Percentiles rank a stretch among this genome's conserved stretches.
These are phyloP conservation scores for Geotrichum fermentans DNA, from an alignment of 1,139 yeast species.

Conservation along the genomic window DNA sequence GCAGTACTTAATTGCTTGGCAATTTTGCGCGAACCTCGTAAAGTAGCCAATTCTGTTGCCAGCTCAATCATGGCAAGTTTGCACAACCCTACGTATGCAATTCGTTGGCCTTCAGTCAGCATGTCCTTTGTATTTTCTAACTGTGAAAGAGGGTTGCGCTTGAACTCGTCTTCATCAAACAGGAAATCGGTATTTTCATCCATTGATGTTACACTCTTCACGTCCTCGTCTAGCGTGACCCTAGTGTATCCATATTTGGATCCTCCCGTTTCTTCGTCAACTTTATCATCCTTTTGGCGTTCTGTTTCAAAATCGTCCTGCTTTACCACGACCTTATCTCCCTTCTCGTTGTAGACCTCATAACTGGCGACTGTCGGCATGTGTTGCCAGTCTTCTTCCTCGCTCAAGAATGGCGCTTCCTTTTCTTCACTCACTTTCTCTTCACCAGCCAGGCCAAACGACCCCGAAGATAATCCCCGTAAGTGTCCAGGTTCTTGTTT, in stretches of 20 bases:
- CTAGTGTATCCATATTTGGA: constrained; percentile 69
- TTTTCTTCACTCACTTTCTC: not conserved
- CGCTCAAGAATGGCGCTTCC: constrained; percentile 1
- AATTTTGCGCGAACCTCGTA: constrained; percentile 50
- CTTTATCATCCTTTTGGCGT: constrained; percentile 26
- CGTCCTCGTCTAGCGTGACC: constrained; percentile 85
- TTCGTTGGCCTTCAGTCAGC: constrained; percentile 77
- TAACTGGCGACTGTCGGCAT: constrained; percentile 59
- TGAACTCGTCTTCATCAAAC: constrained; percentile 49
- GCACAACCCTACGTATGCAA: constrained; percentile 86
- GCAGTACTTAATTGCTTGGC: constrained; percentile 53
- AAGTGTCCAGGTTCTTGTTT: not conserved
- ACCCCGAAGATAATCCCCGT: constrained; percentile 6
- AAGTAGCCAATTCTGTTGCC: constrained; percentile 69
- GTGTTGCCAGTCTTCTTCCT: constrained; percentile 48
- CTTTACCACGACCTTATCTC: constrained; percentile 43
- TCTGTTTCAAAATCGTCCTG: constrained; percentile 22
- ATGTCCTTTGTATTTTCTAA: constrained; percentile 74
- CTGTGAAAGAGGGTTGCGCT: constrained; percentile 55
- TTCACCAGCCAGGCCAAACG: not conserved
- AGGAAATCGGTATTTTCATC: constrained; percentile 81
- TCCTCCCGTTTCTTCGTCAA: constrained; percentile 27
- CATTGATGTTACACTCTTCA: constrained; percentile 58
- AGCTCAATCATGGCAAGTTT: constrained; percentile 71
- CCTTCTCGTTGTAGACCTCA: constrained; percentile 55